Base-by-base conservation (phyloP, 1,284 basidiomycete species). In the Amylostereum areolatum region DNA sequence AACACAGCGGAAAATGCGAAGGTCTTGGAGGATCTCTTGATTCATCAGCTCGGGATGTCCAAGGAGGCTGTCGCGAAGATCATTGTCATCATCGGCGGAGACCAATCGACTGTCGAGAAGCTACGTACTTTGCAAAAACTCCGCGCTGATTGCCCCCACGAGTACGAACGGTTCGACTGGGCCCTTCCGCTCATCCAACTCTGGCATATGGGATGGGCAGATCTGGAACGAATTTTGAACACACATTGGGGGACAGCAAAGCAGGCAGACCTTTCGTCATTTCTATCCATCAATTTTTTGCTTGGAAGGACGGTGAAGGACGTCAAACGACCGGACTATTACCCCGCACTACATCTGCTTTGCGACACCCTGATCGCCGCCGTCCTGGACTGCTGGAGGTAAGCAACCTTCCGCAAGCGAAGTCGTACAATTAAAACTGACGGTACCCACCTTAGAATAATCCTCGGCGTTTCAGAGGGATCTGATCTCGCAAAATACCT, bases 201-300 rank as follows among this genome's bases (percentile, higher is more conserved):
- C 4, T 68, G 64, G 64, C 65, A 68, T 39, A 62, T 64, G 25
- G 59, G 62, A 30, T 67, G 65, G 65, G 64, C 64, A 1, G 59
- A 66, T 48, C 53, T 66, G 7, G 64, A 64, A 44, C 55, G 59
- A 2, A 50, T 66, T 25, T 56, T 62, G n/a, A 52, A 57, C 28
- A 54, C 58, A 0, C 57, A 66, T 48, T 67, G 62, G 63, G 63
- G 61, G 7, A 36, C 52, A 8, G 27, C 49, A n/a, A n/a, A n/a
- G 12, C 34, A 8, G 2, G 36, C 49, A 0, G 53, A 58, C 41
- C 46, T 47, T 7, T 57, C 54, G 3, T 55, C 59, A 25, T 57
- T 58, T 25, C 58, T 54, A 25, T 51, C 47, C 28, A 44, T 56
- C 18, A 64, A 58, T 34, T 55, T 59, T n/a, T 53, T 56, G 2